Base-by-base conservation (phyloP, 805 yeast genomes). In the Ogataea siamensis region DNA sequence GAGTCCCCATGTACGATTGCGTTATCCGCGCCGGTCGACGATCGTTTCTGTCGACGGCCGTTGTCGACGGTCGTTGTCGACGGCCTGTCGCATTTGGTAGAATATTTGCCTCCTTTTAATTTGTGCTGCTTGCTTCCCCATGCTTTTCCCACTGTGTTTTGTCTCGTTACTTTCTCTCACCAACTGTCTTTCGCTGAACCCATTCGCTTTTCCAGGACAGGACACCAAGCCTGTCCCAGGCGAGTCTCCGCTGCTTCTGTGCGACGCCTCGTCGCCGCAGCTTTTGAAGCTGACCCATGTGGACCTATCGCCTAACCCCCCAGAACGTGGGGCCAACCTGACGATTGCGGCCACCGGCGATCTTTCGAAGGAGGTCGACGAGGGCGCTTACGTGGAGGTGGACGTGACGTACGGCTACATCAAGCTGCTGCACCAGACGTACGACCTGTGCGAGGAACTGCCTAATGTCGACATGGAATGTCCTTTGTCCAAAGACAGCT, bases 371-470 rank as follows among this genome's bases (percentile, higher is more conserved):
- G 68, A 68, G 7, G 67, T 93, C 24, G 76, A 61, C 19, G 91
- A 87, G 13, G 99, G 99, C 22, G 86, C 98, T 0, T 93, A 89
- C 54, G 94, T 93, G 34, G 96, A 89, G 50, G 91, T 93, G 19
- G 94, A 87, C 50, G 98, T 93, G 14, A 75, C 85, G 49, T 83
- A 88, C 55, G 99, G 98, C 5, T 89, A 84, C 66, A 89, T 93
- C 63, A 84, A 84, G 51, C 72, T 93, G 41, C 66, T 93, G 37
- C 83, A 87, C 52, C 91, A 88, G 59, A 86, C 94, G n/a, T 85
- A 82, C 60, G 98, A 93, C 61, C 69, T 93, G 45, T 93, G 99
- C 64, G 96, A 88, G 49, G 81, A 87, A 58, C 70, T 88, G 42
- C 76, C 78, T 37, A 83, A 88, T 52, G 89, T 88, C 30, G 95